These are phyloP conservation scores for Magnusiomyces magnusii DNA, from an alignment of 1,139 yeast genomes.

Conservation along the genomic window DNA sequence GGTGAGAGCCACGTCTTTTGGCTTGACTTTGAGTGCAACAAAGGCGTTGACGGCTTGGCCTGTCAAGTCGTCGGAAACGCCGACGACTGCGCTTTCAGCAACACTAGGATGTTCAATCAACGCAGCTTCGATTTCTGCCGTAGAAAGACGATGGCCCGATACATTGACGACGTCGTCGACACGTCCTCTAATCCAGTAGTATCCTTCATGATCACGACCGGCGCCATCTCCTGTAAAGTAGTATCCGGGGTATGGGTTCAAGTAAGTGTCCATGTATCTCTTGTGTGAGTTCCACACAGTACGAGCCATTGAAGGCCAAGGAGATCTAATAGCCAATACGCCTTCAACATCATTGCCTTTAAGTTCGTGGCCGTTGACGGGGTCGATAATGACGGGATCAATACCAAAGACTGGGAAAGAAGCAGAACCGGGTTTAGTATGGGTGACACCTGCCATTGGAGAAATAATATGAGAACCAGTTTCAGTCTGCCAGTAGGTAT, in stretches of 20 bases:
- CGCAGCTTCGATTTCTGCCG: constrained; percentile 96
- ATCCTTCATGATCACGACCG: constrained; percentile 94
- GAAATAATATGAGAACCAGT: constrained; percentile 95
- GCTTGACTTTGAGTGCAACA: constrained; percentile 73
- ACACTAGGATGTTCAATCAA: constrained; percentile 72
- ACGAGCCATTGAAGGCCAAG: constrained; percentile 99
- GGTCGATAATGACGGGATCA: constrained; percentile 83
- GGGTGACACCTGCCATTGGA: constrained; percentile 89
- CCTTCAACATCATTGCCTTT: constrained; percentile 93
- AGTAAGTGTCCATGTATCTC: constrained; percentile 86
- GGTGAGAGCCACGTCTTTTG: constrained; percentile 42
- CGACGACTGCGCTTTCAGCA: constrained; percentile 93
- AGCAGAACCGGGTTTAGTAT: constrained; percentile 97
- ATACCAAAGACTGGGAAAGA: constrained; percentile 96
- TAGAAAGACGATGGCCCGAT: constrained; percentile 93
- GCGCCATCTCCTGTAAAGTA: constrained; percentile 99
- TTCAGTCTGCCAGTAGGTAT: constrained; percentile 99
- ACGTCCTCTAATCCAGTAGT: constrained; percentile 98
- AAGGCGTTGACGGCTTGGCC: constrained; percentile 97
- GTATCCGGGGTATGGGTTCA: constrained; percentile 92
- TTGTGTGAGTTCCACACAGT: constrained; percentile 88
- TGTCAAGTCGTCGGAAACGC: constrained; percentile 87
- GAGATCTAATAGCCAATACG: constrained; percentile 76
- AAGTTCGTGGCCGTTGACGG: constrained; percentile 77
- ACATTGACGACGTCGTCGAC: constrained; percentile 98